Conservation (phyloP, 768 basidiomycete species). For the Trametes coccinea region DNA sequence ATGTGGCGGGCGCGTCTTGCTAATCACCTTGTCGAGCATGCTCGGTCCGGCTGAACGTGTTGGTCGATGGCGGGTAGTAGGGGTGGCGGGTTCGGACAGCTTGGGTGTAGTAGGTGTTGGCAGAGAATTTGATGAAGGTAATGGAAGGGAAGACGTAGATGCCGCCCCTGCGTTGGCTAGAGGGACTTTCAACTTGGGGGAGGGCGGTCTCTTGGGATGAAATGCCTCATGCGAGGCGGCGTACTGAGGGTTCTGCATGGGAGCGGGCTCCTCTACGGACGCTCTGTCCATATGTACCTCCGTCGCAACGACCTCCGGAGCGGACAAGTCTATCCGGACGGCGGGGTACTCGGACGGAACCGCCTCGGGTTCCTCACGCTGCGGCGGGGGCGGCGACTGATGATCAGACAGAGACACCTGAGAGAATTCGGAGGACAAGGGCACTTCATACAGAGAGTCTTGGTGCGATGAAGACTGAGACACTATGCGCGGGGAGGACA, state of each 20-base stretch:
- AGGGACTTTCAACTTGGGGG: constrained; percentile 7
- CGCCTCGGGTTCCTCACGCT: constrained; percentile 13
- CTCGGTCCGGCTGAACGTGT: constrained; percentile 66
- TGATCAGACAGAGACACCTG: constrained; percentile 20
- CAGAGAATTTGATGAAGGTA: constrained; percentile 35
- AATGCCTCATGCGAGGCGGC: constrained; percentile 16
- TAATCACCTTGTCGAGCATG: constrained; percentile 73
- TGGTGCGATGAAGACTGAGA: constrained; percentile 23
- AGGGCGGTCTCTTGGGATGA: constrained; percentile 10
- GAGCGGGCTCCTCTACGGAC: background rate
- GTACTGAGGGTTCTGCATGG: constrained; percentile 8
- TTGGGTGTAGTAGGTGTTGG: constrained; percentile 29
- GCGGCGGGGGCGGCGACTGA: constrained; percentile 17
- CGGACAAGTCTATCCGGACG: constrained; percentile 25
- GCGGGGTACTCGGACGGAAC: constrained; percentile 20
- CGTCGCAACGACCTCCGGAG: constrained; percentile 3
- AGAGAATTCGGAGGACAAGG: constrained; percentile 26
- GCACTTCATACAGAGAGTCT: constrained; percentile 28
- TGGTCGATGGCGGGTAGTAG: constrained; percentile 39
- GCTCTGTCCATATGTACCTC: constrained; percentile 4
- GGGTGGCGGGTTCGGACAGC: constrained; percentile 9
- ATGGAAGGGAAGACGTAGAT: constrained; percentile 30
- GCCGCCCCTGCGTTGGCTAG: constrained; percentile 7
- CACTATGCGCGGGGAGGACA: constrained; percentile 26
- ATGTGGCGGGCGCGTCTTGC: constrained; percentile 79